A percentile compares a stretch with the other conserved stretches of the same genome.
phyloP scores from a whole-genome alignment of 1,284 basidiomycete genomes.

The Rhizopogon parksii region DNA sequence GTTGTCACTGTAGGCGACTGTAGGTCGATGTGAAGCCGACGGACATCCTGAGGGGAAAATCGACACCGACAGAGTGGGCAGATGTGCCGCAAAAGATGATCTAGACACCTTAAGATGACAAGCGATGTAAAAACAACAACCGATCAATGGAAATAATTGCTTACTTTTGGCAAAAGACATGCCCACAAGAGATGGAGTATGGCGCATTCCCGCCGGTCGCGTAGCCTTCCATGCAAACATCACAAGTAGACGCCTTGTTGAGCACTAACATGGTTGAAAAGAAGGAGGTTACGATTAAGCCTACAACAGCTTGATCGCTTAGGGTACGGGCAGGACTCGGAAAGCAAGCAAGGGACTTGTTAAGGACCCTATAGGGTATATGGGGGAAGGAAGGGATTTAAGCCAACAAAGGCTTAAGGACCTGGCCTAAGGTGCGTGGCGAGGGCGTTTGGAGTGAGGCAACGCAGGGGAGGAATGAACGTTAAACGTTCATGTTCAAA shows the following conservation, averaged over 20 bases:
- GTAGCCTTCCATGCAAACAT: slow-evolving; percentile 42
- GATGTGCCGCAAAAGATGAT: slow-evolving; percentile 27
- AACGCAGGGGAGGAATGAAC: slow-evolving; percentile 7
- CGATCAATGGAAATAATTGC: slow-evolving; percentile 4
- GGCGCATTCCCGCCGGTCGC: slow-evolving; percentile 29
- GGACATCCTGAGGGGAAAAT: slow-evolving; percentile 25
- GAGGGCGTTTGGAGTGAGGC: slow-evolving; percentile 15
- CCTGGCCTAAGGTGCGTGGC: slow-evolving; percentile 29
- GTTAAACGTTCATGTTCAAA: slow-evolving; percentile 12
- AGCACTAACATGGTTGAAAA: slow-evolving; percentile 36
- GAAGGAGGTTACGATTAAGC: neutral
- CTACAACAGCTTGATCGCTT: neutral
- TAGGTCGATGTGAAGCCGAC: slow-evolving; percentile 28
- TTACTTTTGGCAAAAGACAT: slow-evolving; percentile 37
- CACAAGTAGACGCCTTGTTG: slow-evolving; percentile 39
- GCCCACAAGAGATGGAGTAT: slow-evolving; percentile 39
- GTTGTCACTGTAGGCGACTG: slow-evolving; percentile 11
- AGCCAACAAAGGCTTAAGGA: slow-evolving; percentile 16
- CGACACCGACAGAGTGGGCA: slow-evolving; percentile 30
- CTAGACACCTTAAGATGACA: slow-evolving; percentile 22
- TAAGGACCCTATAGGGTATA: slow-evolving; percentile 24
- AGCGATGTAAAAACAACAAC: slow-evolving; percentile 1
- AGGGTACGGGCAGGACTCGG: neutral
- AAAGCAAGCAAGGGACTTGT: slow-evolving; percentile 24
- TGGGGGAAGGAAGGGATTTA: slow-evolving; percentile 19